phyloP scores from a whole-genome alignment of 306 rosid species.

The Begonia peltatifolia region DNA sequence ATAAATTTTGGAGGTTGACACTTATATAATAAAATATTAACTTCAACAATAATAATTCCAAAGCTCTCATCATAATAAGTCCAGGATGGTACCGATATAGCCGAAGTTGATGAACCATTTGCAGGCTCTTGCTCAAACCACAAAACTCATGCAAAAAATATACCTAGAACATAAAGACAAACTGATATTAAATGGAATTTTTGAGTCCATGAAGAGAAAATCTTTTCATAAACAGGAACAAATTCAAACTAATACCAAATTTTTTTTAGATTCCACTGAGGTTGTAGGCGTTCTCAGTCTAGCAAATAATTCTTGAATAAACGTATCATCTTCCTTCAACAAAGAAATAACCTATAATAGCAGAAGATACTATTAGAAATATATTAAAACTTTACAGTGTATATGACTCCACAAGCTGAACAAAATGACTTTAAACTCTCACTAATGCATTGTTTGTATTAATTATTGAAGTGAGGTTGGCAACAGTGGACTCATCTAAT shows the following conservation, averaged over 20 bases:
- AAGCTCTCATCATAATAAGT: background rate
- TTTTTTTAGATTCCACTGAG: conserved; percentile 65
- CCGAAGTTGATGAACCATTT: conserved; percentile 88
- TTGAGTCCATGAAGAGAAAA: too few relatives aligned
- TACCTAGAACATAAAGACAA: conserved; percentile 26
- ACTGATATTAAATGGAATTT: background rate
- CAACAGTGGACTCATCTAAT: conserved; percentile 70
- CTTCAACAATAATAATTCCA: background rate
- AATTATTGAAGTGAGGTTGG: conserved; percentile 75
- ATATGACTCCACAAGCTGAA: conserved; percentile 4
- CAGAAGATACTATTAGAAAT: conserved; percentile 3
- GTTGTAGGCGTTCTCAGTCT: conserved; percentile 59
- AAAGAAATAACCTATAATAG: conserved; percentile 62
- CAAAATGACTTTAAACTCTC: conserved; percentile 21
- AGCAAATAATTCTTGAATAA: conserved; percentile 88
- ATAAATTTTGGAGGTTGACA: conserved; percentile 17
- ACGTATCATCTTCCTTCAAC: conserved; percentile 73
- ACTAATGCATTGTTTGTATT: conserved; percentile 76
- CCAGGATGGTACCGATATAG: conserved; percentile 52
- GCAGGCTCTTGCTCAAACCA: conserved; percentile 85
- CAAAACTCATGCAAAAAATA: conserved; percentile 87
- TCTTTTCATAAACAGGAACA: background rate
- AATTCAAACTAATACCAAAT: conserved; percentile 44
- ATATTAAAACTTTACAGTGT: background rate
- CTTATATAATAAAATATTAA: background rate